Evolutionary conservation across 2,329 filamentous ascomycete species (phyloP), one percentile per base, ranked within the genome.

Genomic region (Metarhizium humberi): DNA sequence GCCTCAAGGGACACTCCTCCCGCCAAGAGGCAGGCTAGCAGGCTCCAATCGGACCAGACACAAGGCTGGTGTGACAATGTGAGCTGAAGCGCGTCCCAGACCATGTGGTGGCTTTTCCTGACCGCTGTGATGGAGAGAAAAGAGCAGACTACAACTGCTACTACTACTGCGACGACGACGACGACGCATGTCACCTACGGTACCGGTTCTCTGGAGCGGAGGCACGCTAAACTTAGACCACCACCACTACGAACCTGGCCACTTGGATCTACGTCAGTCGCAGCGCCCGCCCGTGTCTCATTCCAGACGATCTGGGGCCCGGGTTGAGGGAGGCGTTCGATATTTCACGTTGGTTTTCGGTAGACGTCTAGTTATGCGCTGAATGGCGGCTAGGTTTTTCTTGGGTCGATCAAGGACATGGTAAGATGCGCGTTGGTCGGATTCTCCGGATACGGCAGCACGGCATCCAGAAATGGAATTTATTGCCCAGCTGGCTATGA

Each of bases 51-150:
- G 1, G 4, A 18, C 30, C 14, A 38, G 16, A 14, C 20, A 34
- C 32, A 20, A 51, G 49, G 43, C 49, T 18, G 45, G 53, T 51
- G 53, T 47, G 49, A 55, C 42, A 51, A 29, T 40, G 10, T n/a
- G 42, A 55, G 49, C 49, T 55, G 52, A 32, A 14, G 51, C 45
- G 51, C 36, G 53, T 50, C 48, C 47, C 18, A 36, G 38, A 46
- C 53, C 53, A 51, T 51, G 53, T 54, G 53, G 51, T 47, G 42
- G 51, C 52, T 48, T 42, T 38, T 48, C 11, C 10, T 32, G 16
- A 25, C 42, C 52, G 47, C 25, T 14, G 13, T 43, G 20, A 36
- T 47, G n/a, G 48, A 25, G 30, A 34, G 14, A 34, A 32, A 38
- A n/a, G 8, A 38, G 8, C 2, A 50, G 30, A 34, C 47, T 16